Conservation (phyloP, 1,139 yeast genomes). For the Saccharomyces pastorianus region DNA sequence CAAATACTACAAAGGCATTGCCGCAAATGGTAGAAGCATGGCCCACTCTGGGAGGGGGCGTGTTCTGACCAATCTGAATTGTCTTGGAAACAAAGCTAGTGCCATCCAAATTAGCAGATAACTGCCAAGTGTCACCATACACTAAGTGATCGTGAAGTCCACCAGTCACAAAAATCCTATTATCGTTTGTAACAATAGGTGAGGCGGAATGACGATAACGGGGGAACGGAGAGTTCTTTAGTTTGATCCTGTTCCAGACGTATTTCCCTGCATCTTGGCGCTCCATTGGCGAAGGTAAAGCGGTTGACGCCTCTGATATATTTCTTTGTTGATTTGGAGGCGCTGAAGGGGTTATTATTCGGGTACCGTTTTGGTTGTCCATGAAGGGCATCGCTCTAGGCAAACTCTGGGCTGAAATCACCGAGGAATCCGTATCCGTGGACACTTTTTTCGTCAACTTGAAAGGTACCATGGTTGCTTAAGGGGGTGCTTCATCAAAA, state of each 20-base stretch:
- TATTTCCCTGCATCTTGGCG: neutral
- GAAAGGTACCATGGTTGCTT: slow-evolving; percentile 26
- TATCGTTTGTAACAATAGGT: slow-evolving; percentile 62
- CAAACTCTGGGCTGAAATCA: neutral
- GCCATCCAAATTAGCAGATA: slow-evolving; percentile 41
- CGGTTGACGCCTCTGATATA: slow-evolving; percentile 27
- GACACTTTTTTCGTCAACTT: slow-evolving; percentile 26
- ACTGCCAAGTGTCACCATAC: slow-evolving; percentile 85
- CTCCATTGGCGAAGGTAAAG: slow-evolving; percentile 6
- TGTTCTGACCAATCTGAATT: slow-evolving; percentile 58
- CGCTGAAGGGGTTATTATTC: slow-evolving; percentile 22
- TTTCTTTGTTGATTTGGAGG: slow-evolving; percentile 25
- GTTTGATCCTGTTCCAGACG: slow-evolving; percentile 10
- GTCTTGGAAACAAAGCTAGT: slow-evolving; percentile 46
- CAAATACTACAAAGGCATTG: slow-evolving; percentile 91
- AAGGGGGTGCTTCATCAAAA: neutral
- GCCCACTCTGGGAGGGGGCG: slow-evolving; percentile 95
- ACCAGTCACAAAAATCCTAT: slow-evolving; percentile 83
- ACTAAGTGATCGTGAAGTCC: slow-evolving; percentile 86
- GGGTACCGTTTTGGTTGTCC: neutral
- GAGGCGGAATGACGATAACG: slow-evolving; percentile 87
- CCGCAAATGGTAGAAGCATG: slow-evolving; percentile 91
- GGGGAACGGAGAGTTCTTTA: slow-evolving; percentile 79
- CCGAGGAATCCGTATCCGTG: slow-evolving; percentile 17
- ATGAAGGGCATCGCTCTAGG: slow-evolving; percentile 8